Evolutionary conservation across 371 early-diverging fungal species (phyloP).

Genomic region (Dichotomocladium elegans): DNA sequence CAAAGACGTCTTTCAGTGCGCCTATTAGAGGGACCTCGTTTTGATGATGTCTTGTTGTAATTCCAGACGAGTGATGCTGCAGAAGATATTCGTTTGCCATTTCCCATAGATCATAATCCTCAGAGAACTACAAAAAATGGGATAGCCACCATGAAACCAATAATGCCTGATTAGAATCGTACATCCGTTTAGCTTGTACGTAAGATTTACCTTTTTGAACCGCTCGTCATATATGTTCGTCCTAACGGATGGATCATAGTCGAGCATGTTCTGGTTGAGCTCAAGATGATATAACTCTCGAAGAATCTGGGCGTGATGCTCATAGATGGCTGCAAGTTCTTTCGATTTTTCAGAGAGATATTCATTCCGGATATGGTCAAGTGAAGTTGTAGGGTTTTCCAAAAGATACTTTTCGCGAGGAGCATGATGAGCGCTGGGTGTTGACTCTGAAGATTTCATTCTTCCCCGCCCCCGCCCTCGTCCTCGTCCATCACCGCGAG

Average conservation of each 20-base stretch:
- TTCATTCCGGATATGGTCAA: conserved; percentile 31
- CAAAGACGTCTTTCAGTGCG: conserved; percentile 4
- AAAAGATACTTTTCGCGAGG: conserved; percentile 12
- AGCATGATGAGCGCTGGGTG: background rate
- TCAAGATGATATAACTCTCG: conserved; percentile 62
- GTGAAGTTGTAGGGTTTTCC: conserved; percentile 18
- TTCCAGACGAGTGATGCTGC: background rate
- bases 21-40: background rate
- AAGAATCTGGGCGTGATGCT: conserved; percentile 45
- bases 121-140: background rate
- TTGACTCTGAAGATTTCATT: conserved; percentile 3
- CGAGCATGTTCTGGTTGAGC: conserved; percentile 47
- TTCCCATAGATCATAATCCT: conserved; percentile 5
- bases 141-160: too few relatives aligned
- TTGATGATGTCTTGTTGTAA: background rate
- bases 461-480: conserved; percentile 7
- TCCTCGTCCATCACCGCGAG: conserved; percentile 7
- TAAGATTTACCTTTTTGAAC: conserved; percentile 40
- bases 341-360: conserved; percentile 28
- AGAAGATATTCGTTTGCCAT: background rate
- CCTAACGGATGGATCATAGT: conserved; percentile 44
- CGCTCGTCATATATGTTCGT: conserved; percentile 48
- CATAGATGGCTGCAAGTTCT: conserved; percentile 39
- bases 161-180: background rate
- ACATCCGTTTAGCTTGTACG: background rate